Evolutionary conservation across 768 basidiomycete species (phyloP).

Genomic region (Leccinum sublutescens): DNA sequence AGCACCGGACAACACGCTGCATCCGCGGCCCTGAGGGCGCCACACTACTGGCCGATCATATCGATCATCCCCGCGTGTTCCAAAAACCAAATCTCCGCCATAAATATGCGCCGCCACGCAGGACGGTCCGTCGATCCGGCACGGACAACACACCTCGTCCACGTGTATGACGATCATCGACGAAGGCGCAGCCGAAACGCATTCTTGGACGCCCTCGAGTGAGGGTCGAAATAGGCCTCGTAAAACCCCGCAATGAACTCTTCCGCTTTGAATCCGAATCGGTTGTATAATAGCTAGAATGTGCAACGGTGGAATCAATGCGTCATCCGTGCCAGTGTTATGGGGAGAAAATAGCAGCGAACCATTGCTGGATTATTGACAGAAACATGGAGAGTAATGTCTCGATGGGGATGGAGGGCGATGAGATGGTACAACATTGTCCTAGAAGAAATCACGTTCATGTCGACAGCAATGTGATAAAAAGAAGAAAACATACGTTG

Average conservation of each 20-base stretch:
- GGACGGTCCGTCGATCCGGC: neutral
- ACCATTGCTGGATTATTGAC: conserved; percentile 82
- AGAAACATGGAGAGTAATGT: conserved; percentile 82
- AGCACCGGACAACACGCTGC: neutral
- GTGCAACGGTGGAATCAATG: neutral
- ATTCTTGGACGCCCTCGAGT: conserved; percentile 74
- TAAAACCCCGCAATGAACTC: conserved; percentile 83
- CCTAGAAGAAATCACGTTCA: conserved; percentile 34
- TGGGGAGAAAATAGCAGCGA: neutral
- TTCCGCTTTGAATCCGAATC: conserved; percentile 86
- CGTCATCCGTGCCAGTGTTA: neutral
- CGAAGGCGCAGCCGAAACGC: conserved; percentile 77
- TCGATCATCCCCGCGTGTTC: neutral
- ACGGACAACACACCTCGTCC: neutral
- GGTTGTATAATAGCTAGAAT: conserved; percentile 71
- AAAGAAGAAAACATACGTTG: conserved; percentile 47
- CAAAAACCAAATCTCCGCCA: neutral
- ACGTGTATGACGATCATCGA: conserved; percentile 34
- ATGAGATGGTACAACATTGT: conserved; percentile 80
- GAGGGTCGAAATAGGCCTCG: conserved; percentile 68
- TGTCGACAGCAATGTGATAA: neutral
- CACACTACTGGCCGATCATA: neutral
- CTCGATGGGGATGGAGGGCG: conserved; percentile 64
- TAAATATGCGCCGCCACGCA: neutral
- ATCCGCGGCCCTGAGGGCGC: neutral